Conservation (phyloP, 2,329 filamentous ascomycete species). For the Samsoniella hepiali region DNA sequence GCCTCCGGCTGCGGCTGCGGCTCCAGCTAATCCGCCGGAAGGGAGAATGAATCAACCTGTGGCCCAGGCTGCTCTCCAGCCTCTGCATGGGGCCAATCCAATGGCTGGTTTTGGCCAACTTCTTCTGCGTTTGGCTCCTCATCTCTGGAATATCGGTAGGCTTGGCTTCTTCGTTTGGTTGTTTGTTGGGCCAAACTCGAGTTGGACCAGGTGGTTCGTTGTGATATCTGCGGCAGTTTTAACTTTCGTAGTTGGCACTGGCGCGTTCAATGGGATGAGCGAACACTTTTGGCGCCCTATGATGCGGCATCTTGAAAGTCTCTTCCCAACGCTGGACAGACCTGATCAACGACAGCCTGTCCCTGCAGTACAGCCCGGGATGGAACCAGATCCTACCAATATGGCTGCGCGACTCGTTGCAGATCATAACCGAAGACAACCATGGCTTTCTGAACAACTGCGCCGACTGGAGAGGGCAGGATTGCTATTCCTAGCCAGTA, state of each 20-base stretch:
- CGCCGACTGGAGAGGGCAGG: constrained; percentile 57
- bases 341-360: constrained; percentile 29
- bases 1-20: background rate
- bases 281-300: constrained; percentile 56
- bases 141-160: constrained; percentile 59
- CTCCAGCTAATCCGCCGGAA: background rate
- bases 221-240: constrained; percentile 52
- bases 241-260: constrained; percentile 59
- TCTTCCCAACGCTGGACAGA: constrained; percentile 50
- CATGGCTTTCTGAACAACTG: constrained; percentile 39
- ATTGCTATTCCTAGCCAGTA: constrained; percentile 62
- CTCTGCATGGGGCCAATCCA: background rate
- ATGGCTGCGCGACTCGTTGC: constrained; percentile 53
- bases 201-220: constrained; percentile 57
- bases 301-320: constrained; percentile 55
- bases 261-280: constrained; percentile 52
- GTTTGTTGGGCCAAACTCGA: constrained; percentile 56
- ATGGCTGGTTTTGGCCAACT: constrained; percentile 10
- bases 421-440: constrained; percentile 30
- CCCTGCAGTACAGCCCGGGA: constrained; percentile 21
- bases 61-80: constrained; percentile 2
- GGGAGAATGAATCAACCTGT: background rate
- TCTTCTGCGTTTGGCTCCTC: constrained; percentile 30
- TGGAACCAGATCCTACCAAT: constrained; percentile 44
- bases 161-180: constrained; percentile 61